phyloP scores from a whole-genome alignment of 2,329 filamentous ascomycete species.

The Atkinsonella texensis region DNA sequence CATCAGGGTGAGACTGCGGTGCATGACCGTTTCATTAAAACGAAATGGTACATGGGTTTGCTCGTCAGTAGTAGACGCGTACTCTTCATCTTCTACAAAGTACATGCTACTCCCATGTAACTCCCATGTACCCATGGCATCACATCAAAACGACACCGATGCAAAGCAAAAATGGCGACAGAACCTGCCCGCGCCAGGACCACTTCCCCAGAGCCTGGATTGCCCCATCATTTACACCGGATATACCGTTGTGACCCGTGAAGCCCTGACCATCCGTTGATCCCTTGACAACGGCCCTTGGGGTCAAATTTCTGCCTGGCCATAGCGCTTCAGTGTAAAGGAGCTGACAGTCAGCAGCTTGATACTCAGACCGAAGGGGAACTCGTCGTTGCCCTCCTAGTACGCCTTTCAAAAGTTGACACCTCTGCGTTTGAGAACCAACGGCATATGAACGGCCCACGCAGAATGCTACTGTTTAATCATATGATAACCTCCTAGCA shows the following conservation, averaged over 20 bases:
- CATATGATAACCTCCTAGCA: background rate
- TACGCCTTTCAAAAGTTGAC: conserved; percentile 14
- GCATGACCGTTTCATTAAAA: no score
- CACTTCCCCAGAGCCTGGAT: background rate
- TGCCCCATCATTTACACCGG: background rate
- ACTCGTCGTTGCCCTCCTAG: conserved; percentile 15
- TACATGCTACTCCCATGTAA: no score
- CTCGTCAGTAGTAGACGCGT: no score
- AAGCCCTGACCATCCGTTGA: background rate
- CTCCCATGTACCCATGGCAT: no score
- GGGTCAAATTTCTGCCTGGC: conserved; percentile 4
- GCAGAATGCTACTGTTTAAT: background rate
- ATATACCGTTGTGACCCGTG: background rate
- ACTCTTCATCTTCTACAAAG: no score
- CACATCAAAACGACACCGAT: background rate
- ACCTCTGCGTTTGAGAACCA: background rate
- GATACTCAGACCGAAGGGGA: conserved; percentile 46
- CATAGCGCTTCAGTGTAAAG: conserved; percentile 36
- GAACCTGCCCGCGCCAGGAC: background rate
- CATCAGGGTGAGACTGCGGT: no score
- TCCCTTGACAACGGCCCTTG: conserved; percentile 3
- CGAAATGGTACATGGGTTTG: no score
- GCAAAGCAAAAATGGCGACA: background rate
- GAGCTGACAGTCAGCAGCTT: conserved; percentile 43
- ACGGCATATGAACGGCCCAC: background rate